Evolutionary conservation across 2,329 filamentous ascomycete genomes (phyloP).

Genomic region (Colletotrichum sp.): DNA sequence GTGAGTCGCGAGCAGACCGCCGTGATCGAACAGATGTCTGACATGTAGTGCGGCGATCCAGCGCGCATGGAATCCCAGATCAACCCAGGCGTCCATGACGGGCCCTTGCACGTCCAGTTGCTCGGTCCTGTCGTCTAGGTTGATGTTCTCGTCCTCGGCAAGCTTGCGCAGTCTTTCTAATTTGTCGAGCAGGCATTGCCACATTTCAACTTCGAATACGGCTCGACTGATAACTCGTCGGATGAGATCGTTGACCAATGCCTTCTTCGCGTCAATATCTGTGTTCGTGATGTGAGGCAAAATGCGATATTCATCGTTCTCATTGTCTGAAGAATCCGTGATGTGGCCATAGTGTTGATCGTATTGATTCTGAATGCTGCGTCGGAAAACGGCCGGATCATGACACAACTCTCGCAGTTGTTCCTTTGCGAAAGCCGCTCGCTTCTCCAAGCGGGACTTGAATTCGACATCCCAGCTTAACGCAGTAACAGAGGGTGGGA

Average conservation of each 20-base stretch:
- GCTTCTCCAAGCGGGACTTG: not conserved
- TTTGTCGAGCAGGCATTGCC: not conserved
- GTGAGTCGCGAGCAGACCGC: not conserved
- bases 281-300: not conserved
- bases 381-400: not conserved
- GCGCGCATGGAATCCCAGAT: not conserved
- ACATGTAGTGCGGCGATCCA: not conserved
- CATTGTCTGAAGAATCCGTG: not conserved
- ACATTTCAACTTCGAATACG: not conserved
- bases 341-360: not conserved
- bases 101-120: not conserved
- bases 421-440: not conserved
- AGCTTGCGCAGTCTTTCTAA: not conserved
- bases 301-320: not conserved
- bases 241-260: constrained; percentile 3
- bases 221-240: not conserved
- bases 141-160: not conserved
- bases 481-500: not conserved
- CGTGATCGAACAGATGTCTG: not conserved
- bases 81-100: not conserved
- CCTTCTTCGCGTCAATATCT: constrained; percentile 13
- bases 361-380: not conserved
- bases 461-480: not conserved
- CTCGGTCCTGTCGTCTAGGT: not conserved
- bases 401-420: not conserved